Base-by-base conservation (phyloP, 176 grass and related monocot species). In the Chrysopogon serrulatus region DNA sequence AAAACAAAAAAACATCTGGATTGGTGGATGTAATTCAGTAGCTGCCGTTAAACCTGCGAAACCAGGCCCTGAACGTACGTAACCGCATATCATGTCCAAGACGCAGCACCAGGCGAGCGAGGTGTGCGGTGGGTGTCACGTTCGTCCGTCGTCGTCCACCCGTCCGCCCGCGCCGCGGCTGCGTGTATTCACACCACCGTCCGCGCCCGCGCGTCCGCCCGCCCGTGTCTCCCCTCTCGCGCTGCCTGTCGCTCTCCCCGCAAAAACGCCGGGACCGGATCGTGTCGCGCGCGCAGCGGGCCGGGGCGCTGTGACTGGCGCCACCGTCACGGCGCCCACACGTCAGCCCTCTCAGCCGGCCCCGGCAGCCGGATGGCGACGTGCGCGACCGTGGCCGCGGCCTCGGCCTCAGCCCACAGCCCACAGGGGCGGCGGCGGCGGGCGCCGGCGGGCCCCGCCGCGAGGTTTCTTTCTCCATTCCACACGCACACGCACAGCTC, bases 251-350 rank as follows among this genome's bases (percentile, higher is more conserved):
- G 62, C 68, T 31, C 43, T 73, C 51, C 66, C 34, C 68, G 36
- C 76, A 31, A 28, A 66, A 75, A 26, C 71, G 40, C 69, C 40
- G 68, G 80, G 56, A n/a, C 16, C 53, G 15, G 54, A 21, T 39
- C 73, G 65, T 31, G 53, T 65, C 79, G 57, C 43, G n/a, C 71
- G 11, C 66, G 8, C 5, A 2, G 33, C 27, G 45, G 17, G 18
- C 5, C 1, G 4, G 34, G 21, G 8, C 21, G 77, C 42, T 14
- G 23, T 8, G 32, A 34, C 35, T 76, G 59, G 71, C 60, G 6
- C 87, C 59, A 59, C n/a, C 60, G 76, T 40, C 39, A 40, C 65
- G 78, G 67, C 87, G 60, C 66, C 81, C 86, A 82, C 71, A 47
- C 77, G 79, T 76, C 71, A 76, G 21, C 63, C 19, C 0, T 21